Conservation (phyloP, 306 rosid genomes). For the Dryas drummondii region DNA sequence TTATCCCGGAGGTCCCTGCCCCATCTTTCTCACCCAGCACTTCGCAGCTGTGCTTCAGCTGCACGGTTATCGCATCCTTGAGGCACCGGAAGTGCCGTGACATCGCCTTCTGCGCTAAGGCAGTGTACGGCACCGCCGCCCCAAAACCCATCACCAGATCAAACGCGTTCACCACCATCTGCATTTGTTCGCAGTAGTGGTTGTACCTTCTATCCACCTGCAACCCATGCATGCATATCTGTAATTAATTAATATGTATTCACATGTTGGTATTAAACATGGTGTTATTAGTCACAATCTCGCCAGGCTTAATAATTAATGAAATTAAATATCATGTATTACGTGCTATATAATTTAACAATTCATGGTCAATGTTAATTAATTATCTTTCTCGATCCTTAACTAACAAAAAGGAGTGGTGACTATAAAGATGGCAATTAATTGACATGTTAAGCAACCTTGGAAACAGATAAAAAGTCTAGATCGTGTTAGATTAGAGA, state of each 20-base stretch:
- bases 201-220: conserved; percentile 96
- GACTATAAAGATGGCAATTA: conserved; percentile 14
- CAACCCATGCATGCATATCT: conserved; percentile 3
- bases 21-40: conserved; percentile 88
- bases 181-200: conserved; percentile 95
- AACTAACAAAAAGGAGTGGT: background rate
- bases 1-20: conserved; percentile 63
- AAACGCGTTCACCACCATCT: conserved; percentile 89
- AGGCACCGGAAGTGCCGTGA: conserved; percentile 91
- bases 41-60: conserved; percentile 76
- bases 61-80: conserved; percentile 70
- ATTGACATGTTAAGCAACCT: conserved; percentile 15
- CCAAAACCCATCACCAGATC: conserved; percentile 93
- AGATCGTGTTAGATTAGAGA: conserved; percentile 21
- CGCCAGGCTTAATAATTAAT: background rate
- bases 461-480: conserved; percentile 29
- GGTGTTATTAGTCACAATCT: background rate
- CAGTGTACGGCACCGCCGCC: conserved; percentile 90
- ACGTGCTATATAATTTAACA: background rate
- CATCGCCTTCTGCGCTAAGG: conserved; percentile 95
- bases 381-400: background rate
- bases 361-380: background rate
- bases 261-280: background rate
- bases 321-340: background rate
- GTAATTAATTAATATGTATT: background rate